A percentile compares a stretch with the other conserved stretches of the same genome.
Conservation (phyloP, 345 rosid genomes). For the Draba incana region DNA sequence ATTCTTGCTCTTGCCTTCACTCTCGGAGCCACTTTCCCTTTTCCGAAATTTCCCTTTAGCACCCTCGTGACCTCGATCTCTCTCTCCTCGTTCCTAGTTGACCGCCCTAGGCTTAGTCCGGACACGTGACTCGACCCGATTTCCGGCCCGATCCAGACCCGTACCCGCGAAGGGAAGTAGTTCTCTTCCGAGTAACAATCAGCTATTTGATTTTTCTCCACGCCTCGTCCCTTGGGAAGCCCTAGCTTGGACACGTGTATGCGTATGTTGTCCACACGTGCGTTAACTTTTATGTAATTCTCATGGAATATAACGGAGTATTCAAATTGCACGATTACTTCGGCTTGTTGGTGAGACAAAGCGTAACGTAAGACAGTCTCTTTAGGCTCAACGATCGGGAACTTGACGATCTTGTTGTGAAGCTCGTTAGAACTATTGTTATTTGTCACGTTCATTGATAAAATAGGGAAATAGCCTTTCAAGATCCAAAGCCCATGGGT, state of each 20-base stretch:
- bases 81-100: slow-evolving; percentile 62
- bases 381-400: slow-evolving; percentile 52
- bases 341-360: slow-evolving; percentile 82
- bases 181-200: slow-evolving; percentile 51
- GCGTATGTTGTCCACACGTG: slow-evolving; percentile 78
- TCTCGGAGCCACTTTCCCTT: slow-evolving; percentile 45
- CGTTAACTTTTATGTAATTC: slow-evolving; percentile 60
- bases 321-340: slow-evolving; percentile 69
- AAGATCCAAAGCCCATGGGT: slow-evolving; percentile 79
- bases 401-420: slow-evolving; percentile 39
- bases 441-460: slow-evolving; percentile 59
- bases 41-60: slow-evolving; percentile 44
- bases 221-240: slow-evolving; percentile 45
- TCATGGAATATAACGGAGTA: slow-evolving; percentile 63
- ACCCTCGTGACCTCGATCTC: slow-evolving; percentile 48
- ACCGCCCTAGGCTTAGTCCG: slow-evolving; percentile 75
- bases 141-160: slow-evolving; percentile 87
- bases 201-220: slow-evolving; percentile 35
- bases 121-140: slow-evolving; percentile 72
- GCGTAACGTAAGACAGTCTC: slow-evolving; percentile 75
- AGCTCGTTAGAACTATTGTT: slow-evolving; percentile 25
- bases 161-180: slow-evolving; percentile 64
- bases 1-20: slow-evolving; percentile 59
- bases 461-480: slow-evolving; percentile 68
- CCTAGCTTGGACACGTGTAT: slow-evolving; percentile 69